Evolutionary conservation across 139 green algal species (phyloP).

Genomic region (Micromonas commoda): DNA sequence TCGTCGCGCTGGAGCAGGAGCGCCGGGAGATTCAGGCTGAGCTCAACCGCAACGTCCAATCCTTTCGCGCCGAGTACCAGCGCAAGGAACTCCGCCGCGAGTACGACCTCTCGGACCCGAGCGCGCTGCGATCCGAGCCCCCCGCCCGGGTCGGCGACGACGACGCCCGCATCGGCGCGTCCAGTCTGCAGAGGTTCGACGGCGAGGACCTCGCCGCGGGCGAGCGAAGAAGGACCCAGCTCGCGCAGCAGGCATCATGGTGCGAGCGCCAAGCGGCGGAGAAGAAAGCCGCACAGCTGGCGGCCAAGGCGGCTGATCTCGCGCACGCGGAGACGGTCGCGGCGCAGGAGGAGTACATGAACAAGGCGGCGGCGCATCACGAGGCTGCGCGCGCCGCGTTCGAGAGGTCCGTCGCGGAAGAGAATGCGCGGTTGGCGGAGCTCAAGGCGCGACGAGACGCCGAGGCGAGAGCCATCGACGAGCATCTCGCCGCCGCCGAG

Average conservation of each 20-base stretch:
- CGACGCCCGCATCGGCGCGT: conserved; percentile 49
- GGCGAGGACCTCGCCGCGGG: conserved; percentile 59
- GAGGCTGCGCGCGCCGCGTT: not conserved
- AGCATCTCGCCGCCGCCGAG: conserved; percentile 43
- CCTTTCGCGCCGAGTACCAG: conserved; percentile 10
- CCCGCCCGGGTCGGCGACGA: conserved; percentile 58
- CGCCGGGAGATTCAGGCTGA: not conserved
- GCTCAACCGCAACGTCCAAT: not conserved
- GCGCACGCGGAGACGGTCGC: not conserved
- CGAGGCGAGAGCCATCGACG: conserved; percentile 20
- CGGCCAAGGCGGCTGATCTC: not conserved
- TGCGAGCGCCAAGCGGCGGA: conserved; percentile 53
- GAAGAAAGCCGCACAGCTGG: conserved; percentile 37
- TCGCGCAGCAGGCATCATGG: conserved; percentile 56
- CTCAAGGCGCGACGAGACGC: conserved; percentile 27
- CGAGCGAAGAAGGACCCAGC: conserved; percentile 48
- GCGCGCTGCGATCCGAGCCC: conserved; percentile 15
- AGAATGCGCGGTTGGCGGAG: conserved; percentile 14
- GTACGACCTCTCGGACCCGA: conserved; percentile 26
- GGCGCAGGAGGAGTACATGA: conserved; percentile 16
- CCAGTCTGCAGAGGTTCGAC: conserved; percentile 57
- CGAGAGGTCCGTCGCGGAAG: conserved; percentile 16
- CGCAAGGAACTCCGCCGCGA: not conserved
- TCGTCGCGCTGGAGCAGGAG: not conserved
- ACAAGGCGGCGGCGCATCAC: not conserved